Evolutionary conservation across 2,329 filamentous ascomycete species (phyloP), one percentile per base, ranked within the genome.

Genomic region (Fusarium longipes): DNA sequence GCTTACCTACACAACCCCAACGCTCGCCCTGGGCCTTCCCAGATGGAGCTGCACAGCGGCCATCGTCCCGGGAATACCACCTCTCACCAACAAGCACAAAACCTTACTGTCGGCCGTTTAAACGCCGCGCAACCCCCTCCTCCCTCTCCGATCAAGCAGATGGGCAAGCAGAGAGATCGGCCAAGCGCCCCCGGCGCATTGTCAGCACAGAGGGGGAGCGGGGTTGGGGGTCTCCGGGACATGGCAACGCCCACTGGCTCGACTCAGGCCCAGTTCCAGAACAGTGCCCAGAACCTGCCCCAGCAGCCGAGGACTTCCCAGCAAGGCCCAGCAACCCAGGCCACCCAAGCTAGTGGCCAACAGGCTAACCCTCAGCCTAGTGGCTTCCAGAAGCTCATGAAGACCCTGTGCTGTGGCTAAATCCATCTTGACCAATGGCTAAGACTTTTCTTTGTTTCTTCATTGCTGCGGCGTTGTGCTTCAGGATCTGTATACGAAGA

Each of bases 181-280:
- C 91, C 86, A 92, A 94, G 87, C 88, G 91, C 82, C 81, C 87
- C 87, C 84, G 91, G 87, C 84, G 89, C 87, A 76, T 87, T 90
- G 79, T 86, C 87, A 79, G 85, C 87, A 77, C 92, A 94, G 84
- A 89, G 93, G 82, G 88, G 87, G 81, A 93, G 89, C 86, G 89
- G 86, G 83, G 86, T 84, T 82, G 88, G 88, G 84, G 89, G 87
- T 78, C 85, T 89, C 75, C 86, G 89, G 78, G 92, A 96, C 78
- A 88, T 91, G 79, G 88, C 89, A 76, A 95, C 94, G 69, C 92
- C 93, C 73, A 91, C 94, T 77, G 93, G 91, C 74, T 97, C 93
- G 77, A 97, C 93, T 68, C 93, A 96, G 80, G 95, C 95, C 71
- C 95, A 97, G 78, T 97, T 97, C 85, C 93, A 97, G 83, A 95